Evolutionary conservation across 2,329 filamentous ascomycete genomes (phyloP).

Genomic region (Annulohypoxylon truncatum): DNA sequence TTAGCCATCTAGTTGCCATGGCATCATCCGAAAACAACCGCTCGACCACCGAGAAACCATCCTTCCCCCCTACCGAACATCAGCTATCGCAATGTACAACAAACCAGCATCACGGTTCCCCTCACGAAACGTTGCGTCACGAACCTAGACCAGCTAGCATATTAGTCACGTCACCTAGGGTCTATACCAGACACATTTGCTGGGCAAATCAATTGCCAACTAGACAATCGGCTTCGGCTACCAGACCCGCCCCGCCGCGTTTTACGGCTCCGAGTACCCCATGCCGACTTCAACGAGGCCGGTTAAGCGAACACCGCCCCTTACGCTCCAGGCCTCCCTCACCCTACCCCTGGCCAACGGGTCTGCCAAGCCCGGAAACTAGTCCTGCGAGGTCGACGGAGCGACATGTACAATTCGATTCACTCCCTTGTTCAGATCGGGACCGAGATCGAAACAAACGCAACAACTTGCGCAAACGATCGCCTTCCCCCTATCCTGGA

Average conservation of each 20-base stretch:
- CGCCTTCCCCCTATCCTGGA: constrained; percentile 4
- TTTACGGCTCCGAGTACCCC: background rate
- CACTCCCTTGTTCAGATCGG: background rate
- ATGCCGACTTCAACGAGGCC: background rate
- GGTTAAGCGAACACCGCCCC: background rate
- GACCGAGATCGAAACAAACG: background rate
- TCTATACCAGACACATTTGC: background rate
- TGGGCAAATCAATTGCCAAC: background rate
- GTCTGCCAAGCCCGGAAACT: background rate
- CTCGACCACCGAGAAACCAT: background rate
- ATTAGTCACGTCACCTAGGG: background rate
- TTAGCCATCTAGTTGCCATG: background rate
- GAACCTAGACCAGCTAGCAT: background rate
- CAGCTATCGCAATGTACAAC: background rate
- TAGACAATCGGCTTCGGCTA: background rate
- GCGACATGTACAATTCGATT: background rate
- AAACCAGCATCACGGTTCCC: background rate
- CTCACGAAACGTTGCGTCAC: background rate
- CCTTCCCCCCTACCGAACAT: background rate
- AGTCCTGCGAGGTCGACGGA: background rate
- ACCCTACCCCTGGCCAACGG: background rate
- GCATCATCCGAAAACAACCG: background rate
- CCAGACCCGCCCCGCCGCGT: background rate
- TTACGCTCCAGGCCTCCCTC: background rate
- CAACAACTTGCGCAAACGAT: background rate